A percentile compares a stretch with the other conserved stretches of the same genome.
Evolutionary conservation across 2,329 filamentous ascomycete species (phyloP).

Genomic region (Cercospora sp.): DNA sequence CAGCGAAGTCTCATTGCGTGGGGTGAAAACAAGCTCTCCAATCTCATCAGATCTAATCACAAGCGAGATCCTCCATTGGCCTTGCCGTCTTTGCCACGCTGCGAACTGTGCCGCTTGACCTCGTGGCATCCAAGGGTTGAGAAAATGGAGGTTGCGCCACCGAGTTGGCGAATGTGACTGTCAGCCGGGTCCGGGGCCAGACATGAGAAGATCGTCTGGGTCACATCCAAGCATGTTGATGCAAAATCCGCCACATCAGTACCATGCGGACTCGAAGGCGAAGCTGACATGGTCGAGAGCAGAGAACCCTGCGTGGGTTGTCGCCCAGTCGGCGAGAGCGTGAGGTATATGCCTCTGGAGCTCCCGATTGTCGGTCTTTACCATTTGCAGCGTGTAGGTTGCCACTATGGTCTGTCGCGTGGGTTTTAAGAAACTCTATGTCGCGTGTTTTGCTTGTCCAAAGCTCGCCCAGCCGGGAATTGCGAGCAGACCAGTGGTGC

Average conservation of each 20-base stretch:
- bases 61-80: conserved; percentile 12
- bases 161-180: not conserved
- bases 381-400: not conserved
- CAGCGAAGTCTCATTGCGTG: conserved; percentile 3
- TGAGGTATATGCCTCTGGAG: not conserved
- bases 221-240: not conserved
- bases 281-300: not conserved
- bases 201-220: not conserved
- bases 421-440: conserved; percentile 1
- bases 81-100: not conserved
- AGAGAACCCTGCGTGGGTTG: not conserved
- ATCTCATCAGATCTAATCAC: conserved; percentile 15
- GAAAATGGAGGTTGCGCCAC: conserved; percentile 2
- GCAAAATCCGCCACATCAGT: not conserved
- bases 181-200: not conserved
- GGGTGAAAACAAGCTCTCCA: conserved; percentile 9
- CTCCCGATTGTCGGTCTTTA: not conserved
- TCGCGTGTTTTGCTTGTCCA: conserved; percentile 6
- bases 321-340: not conserved
- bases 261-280: not conserved
- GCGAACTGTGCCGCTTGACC: conserved; percentile 2
- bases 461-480: conserved; percentile 12
- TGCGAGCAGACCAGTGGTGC: conserved; percentile 4
- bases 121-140: conserved; percentile 1
- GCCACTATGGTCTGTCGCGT: conserved; percentile 10